Base-by-base conservation (phyloP, 495 filamentous ascomycete species). In the Tuber umbilicatum region DNA sequence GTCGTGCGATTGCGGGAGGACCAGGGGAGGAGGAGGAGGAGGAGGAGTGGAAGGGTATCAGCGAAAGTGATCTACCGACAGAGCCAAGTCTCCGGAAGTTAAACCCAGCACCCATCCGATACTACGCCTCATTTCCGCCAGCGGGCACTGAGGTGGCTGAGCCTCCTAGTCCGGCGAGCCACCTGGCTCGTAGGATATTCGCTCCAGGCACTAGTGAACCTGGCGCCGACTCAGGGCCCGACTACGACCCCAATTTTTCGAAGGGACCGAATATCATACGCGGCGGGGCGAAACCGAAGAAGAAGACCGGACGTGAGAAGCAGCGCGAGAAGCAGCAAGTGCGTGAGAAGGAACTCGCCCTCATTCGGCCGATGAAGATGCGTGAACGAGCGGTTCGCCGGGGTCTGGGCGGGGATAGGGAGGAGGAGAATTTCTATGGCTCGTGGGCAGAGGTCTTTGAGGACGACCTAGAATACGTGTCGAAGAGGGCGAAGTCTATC, bases 31-130 rank as follows among this genome's bases (percentile, higher is more conserved):
- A 23, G 42, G 19, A 23, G 19, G 75, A 74, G 5, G 83, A 83
- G 17, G 84, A 85, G 23, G 85, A 85, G 67, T 86, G 85, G 85
- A 69, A 75, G 31, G 85, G 85, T 6, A 86, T 86, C 73, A 82
- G 78, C 68, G 83, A 84, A 64, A 50, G n/a, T 4, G 45, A 69
- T 16, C 69, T 43, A 31, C 69, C 23, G 27, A 21, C 69, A 69
- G 19, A 35, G 17, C 37, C 67, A 42, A 38, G 47, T 9, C 55
- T 14, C 55, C 27, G 12, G 27, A 17, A 12, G 14, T 16, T 6
- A 35, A 17, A 12, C 27, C 9, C 27, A 5, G 31, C 14, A 35
- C 55, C n/a, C 7, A 64, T 64, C 55, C 27, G 55, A 27, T 27
- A 27, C 27, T 64, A 64, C 55, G 2, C 55, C 55, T 1, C 4